Base-by-base conservation (phyloP, 345 rosid species). In the Brassica rapa region DNA sequence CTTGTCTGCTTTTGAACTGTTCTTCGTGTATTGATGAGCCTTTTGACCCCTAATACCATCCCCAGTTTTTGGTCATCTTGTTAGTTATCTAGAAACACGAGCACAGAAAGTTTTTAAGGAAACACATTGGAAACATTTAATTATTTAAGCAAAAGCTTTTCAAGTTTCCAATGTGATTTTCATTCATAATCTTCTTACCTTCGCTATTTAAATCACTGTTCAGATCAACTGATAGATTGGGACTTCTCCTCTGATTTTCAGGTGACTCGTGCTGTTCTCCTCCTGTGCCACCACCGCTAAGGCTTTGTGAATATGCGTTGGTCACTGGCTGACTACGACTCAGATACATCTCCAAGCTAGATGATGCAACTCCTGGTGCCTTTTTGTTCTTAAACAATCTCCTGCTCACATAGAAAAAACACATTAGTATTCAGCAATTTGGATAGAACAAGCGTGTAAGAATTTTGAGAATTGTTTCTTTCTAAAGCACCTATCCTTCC, bases 401-500 rank as follows among this genome's bases (percentile, higher is more conserved):
- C 68, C 87, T 95, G 88, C 89, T 85, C 62, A 76, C 2, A 72
- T 27, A 63, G n/a, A 74, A 35, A 62, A 55, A 10, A 25, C 25
- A 39, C 0, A 33, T 65, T 41, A 78, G 68, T 66, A 39, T 65
- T 57, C 46, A 39, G 49, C 11, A 1, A 41, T 27, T 33, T 11
- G 24, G 7, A 23, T 43, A 4, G n/a, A 56, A 25, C 61, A 4
- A 30, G 16, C 51, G 5, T 43, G 2, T n/a, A 29, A 0, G 66
- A 12, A 12, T 12, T 62, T 14, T 14, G 14, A 11, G 24, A 25
- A 51, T 27, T 66, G 61, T 41, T 66, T 46, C 15, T 77, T 74
- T 35, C 9, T 19, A 29, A 21, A 3, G 30, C 56, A 93, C 98
- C 98, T 93, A 82, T 91, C 96, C 66, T 89, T 91, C 14, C 87